phyloP scores from a whole-genome alignment of 306 rosid genomes.

The Citrullus mucosospermus region DNA sequence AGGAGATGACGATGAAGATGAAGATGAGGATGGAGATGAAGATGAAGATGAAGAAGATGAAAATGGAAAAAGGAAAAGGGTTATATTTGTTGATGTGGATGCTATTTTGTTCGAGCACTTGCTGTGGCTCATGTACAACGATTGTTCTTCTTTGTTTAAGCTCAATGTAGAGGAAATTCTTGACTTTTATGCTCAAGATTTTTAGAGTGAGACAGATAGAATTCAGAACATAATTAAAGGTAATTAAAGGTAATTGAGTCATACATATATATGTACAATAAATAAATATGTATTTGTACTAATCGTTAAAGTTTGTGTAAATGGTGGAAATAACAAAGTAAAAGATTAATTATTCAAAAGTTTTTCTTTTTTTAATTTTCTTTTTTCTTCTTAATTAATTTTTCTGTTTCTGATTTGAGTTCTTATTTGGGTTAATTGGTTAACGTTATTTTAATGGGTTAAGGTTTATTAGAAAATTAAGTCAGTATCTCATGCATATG shows the following conservation, averaged over 20 bases:
- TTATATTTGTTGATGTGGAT: conserved; percentile 68
- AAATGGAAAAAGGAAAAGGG: conserved; percentile 8
- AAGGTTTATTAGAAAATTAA: too few relatives aligned
- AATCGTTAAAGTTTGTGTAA: background rate
- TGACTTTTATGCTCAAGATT: conserved; percentile 72
- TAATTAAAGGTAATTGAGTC: background rate
- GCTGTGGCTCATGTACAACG: conserved; percentile 80
- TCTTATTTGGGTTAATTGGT: too few relatives aligned
- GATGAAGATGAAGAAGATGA: background rate
- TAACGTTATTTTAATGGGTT: too few relatives aligned
- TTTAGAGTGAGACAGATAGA: conserved; percentile 4
- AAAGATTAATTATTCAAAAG: background rate
- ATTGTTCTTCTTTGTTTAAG: conserved; percentile 53
- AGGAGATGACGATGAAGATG: background rate
- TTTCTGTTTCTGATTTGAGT: background rate
- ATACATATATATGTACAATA: background rate
- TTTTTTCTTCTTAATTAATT: background rate
- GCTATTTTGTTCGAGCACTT: conserved; percentile 85
- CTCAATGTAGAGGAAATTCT: conserved; percentile 72
- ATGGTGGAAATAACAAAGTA: background rate
- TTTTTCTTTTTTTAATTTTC: background rate
- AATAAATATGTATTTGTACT: background rate
- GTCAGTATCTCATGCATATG: too few relatives aligned
- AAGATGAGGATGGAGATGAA: background rate
- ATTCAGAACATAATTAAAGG: background rate